Base-by-base conservation (phyloP, 2,329 filamentous ascomycete genomes). In the Fusarium sp. region DNA sequence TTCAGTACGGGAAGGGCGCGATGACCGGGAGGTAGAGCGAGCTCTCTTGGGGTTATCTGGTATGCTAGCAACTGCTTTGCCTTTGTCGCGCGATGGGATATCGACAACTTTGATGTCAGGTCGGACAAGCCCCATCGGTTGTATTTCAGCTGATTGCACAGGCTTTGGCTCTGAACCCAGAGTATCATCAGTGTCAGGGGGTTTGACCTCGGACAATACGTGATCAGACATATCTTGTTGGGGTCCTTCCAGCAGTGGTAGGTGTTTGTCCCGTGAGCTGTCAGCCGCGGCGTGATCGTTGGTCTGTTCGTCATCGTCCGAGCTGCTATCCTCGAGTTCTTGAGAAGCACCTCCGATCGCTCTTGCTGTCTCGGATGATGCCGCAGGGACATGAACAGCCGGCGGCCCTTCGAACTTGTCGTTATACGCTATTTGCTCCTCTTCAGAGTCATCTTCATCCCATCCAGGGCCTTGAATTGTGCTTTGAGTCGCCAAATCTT, bases 81-180 rank as follows among this genome's bases (percentile, higher is more conserved):
- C 66, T 54, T 67, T 68, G 28, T 67, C 66, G 17, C 66, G 66
- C 6, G 62, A 56, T 28, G 66, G 62, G 26, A 68, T 69, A 37
- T 69, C 56, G n/a, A 70, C 48, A 61, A 58, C 48, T 33, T 62
- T 69, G 22, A 61, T 45, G n/a, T 67, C 56, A 33, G 66, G 28
- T 20, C 50, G 52, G 26, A 39, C 47, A 19, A 54, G 40, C n/a
- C 53, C 56, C 37, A 54, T 35, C 8, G 60, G 47, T 35, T 62
- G 69, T 32, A 48, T 20, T 40, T 69, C 62, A 24, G 40, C 35
- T 19, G 62, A 48, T 51, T 68, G 56, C 33, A 33, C 46, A 22
- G 65, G 45, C 41, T 46, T 51, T 35, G 48, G 26, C 20, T 66
- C 66, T 41, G 62, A 67, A 22, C 32, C 28, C 28, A 58, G 62